Conservation (phyloP, 1,284 basidiomycete species). For the Stygiomarasmius scandens region DNA sequence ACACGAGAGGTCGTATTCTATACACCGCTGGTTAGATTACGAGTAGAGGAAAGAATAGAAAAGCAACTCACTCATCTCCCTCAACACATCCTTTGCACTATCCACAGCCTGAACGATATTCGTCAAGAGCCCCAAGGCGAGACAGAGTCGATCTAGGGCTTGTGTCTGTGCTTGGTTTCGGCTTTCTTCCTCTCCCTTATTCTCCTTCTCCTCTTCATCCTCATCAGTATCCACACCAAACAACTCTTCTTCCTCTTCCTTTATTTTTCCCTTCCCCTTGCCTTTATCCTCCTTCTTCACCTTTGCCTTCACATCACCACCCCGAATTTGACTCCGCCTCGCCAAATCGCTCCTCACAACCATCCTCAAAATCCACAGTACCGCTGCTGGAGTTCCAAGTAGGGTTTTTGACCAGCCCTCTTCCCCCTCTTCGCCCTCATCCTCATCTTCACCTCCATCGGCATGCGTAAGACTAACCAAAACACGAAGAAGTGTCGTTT, state of each 20-base stretch:
- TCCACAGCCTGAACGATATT: conserved; percentile 67
- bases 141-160: conserved; percentile 65
- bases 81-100: conserved; percentile 45
- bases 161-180: conserved; percentile 25
- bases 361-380: conserved; percentile 50
- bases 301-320: neutral
- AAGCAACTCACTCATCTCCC: conserved; percentile 46
- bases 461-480: conserved; percentile 71
- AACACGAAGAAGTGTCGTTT: conserved; percentile 60
- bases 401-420: conserved; percentile 54
- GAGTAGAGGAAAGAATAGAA: neutral
- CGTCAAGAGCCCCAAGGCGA: conserved; percentile 69
- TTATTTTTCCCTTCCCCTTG: conserved; percentile 1
- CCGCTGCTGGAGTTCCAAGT: conserved; percentile 41
- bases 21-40: neutral
- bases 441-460: neutral
- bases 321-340: conserved; percentile 13
- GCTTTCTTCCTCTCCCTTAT: conserved; percentile 20
- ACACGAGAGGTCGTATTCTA: conserved; percentile 45
- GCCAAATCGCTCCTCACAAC: conserved; percentile 30
- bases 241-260: conserved; percentile 9
- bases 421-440: conserved; percentile 26
- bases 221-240: conserved; percentile 22
- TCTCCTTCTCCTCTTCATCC: conserved; percentile 21
- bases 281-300: neutral